Conservation (phyloP, 768 basidiomycete genomes). For the Pilatotrama ljubarskyi region DNA sequence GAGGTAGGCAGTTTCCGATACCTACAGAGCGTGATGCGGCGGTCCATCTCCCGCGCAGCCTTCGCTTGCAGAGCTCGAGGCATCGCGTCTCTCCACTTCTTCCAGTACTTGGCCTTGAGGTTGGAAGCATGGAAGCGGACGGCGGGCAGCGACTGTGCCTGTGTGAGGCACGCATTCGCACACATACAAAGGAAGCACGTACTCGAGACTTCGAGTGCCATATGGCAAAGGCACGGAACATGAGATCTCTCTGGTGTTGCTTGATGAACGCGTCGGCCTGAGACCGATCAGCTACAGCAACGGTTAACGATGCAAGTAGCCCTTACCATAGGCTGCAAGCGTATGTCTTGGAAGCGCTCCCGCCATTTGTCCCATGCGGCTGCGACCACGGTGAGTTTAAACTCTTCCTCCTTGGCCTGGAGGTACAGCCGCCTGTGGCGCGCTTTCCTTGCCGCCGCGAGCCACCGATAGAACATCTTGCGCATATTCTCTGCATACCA, state of each 20-base stretch:
- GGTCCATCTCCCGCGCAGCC: conserved; percentile 63
- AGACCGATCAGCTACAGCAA: neutral
- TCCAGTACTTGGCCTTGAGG: conserved; percentile 62
- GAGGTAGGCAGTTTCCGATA: conserved; percentile 16
- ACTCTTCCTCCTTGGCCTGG: conserved; percentile 61
- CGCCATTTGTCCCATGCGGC: conserved; percentile 80
- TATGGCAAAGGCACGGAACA: conserved; percentile 67
- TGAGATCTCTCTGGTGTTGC: conserved; percentile 57
- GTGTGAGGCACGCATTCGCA: neutral
- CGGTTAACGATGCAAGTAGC: neutral
- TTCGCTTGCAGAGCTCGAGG: conserved; percentile 67
- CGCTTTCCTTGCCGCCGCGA: conserved; percentile 55
- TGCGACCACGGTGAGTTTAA: conserved; percentile 51
- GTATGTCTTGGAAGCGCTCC: conserved; percentile 65
- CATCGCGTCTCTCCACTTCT: conserved; percentile 66
- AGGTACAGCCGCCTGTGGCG: conserved; percentile 62
- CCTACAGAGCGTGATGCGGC: conserved; percentile 57
- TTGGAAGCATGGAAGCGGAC: conserved; percentile 70
- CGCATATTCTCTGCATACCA: conserved; percentile 57
- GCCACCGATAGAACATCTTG: conserved; percentile 71
- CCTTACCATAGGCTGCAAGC: conserved; percentile 64
- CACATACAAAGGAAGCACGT: conserved; percentile 25
- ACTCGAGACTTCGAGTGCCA: conserved; percentile 81
- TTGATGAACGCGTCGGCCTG: conserved; percentile 62
- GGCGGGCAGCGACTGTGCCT: conserved; percentile 68